Percentiles rank a stretch among this genome's conserved stretches.
These are phyloP conservation scores for Pseudohalonectria lignicola DNA, from an alignment of 2,329 filamentous ascomycete genomes.

Conservation along the genomic window DNA sequence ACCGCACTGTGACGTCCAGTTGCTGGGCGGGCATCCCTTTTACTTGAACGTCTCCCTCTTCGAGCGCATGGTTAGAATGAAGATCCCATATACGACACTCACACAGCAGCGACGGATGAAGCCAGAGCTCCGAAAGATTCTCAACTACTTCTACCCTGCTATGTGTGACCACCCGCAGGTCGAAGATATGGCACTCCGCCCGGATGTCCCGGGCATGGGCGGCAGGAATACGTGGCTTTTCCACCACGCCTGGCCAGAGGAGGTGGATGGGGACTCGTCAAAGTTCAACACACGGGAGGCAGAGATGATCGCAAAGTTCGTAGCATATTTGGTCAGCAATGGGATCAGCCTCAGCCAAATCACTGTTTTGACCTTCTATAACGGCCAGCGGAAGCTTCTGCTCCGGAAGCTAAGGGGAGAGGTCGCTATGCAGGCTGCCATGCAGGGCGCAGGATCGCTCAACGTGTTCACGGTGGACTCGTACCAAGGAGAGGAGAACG, in stretches of 20 bases:
- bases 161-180: constrained; percentile 34
- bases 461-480: constrained; percentile 77
- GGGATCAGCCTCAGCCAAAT: constrained; percentile 50
- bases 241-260: constrained; percentile 48
- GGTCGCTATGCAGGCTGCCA: constrained; percentile 11
- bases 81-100: constrained; percentile 52
- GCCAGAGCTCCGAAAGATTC: constrained; percentile 29
- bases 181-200: constrained; percentile 16
- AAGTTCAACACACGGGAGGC: constrained; percentile 63
- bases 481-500: constrained; percentile 87
- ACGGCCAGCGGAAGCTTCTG: constrained; percentile 64
- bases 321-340: constrained; percentile 61
- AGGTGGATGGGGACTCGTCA: constrained; percentile 50
- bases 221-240: constrained; percentile 27
- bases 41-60: constrained; percentile 68
- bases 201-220: constrained; percentile 34
- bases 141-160: constrained; percentile 34
- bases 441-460: constrained; percentile 12
- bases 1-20: constrained; percentile 52
- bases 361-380: constrained; percentile 81
- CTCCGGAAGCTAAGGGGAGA: constrained; percentile 30
- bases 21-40: constrained; percentile 49
- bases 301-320: constrained; percentile 63
- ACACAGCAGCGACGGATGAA: constrained; percentile 54
- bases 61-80: constrained; percentile 60